Evolutionary conservation across 495 filamentous ascomycete genomes (phyloP), one percentile per base, ranked within the genome.

Genomic region (Hypoxylon fuscum): DNA sequence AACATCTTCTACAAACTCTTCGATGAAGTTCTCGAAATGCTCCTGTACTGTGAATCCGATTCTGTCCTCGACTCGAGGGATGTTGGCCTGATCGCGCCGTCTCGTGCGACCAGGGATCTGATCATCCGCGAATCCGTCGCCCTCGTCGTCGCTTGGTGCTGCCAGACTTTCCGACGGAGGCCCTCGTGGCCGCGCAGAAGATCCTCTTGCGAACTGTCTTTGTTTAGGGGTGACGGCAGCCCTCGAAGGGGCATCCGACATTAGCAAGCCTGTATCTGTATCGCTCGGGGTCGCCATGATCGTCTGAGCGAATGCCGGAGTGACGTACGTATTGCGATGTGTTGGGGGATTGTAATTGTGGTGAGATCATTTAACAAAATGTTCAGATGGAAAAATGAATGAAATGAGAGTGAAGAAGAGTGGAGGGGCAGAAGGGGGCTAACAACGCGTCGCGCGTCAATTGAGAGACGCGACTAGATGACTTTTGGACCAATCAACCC

Each of bases 1-100:
- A 3, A 89, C 87, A 20, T 95, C 90, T 66, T 97, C 92, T 21
- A 88, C 80, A 71, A 84, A 93, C 84, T 84, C 86, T 69, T 98
- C 93, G 9, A 98, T 85, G 68, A 98, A 92, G 58, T 85, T 85
- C 72, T 96, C 89, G 71, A 98, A 98, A 17, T 88, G 83, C 54
- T 90, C 81, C 68, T 92, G 91, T 21, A 97, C 88, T 47, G 89
- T 89, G 59, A 96, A 87, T 40, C 91, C 95, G 6, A 93, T 90
- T 53, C 83, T 81, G 76, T 99, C 96, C 35, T 93, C 87, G n/a
- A 97, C 92, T 52, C 86, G 82, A 8, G 93, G 90, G 38, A 97
- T 86, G 29, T 71, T 75, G 46, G 85, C 81, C 34, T 83, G 74
- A 45, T 88, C 83, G 55, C 84, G 82, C 0, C 88, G 79, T 37